Conservation (phyloP, 1,284 basidiomycete genomes). For the Apiotrichum siamense region DNA sequence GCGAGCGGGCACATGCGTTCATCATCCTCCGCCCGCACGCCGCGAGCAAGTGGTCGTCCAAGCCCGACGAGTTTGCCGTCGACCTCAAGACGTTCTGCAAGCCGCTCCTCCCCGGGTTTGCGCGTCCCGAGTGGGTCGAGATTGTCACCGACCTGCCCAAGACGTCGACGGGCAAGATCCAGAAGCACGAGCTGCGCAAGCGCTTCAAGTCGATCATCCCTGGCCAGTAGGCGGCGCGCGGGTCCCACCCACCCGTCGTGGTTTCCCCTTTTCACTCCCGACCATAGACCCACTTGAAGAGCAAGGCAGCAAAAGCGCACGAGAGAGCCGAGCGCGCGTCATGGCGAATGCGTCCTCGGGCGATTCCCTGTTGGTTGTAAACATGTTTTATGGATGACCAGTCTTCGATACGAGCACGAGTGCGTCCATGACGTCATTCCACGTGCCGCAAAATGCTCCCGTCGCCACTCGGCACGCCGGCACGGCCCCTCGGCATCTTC, state of each 20-base stretch:
- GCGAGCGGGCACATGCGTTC: conserved; percentile 74
- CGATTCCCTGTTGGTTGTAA: no score
- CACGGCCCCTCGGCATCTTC: no score
- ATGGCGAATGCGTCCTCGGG: no score
- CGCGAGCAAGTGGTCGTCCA: background rate
- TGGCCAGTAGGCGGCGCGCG: background rate
- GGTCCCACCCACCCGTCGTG: no score
- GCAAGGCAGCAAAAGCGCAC: no score
- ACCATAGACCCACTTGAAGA: no score
- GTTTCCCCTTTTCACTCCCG: no score
- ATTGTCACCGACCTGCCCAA: conserved; percentile 59
- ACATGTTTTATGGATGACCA: no score
- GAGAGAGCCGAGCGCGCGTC: no score
- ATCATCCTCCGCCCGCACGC: conserved; percentile 52
- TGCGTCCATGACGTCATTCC: background rate
- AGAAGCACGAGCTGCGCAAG: conserved; percentile 63
- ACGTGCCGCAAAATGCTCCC: background rate
- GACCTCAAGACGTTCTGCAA: conserved; percentile 13
- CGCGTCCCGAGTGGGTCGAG: conserved; percentile 19
- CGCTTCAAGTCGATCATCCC: conserved; percentile 19
- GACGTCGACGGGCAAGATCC: conserved; percentile 80
- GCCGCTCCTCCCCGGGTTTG: conserved; percentile 16
- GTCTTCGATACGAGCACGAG: no score
- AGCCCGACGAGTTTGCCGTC: conserved; percentile 7
- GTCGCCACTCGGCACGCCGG: background rate